Conservation (phyloP, 2,329 filamentous ascomycete species). For the Helicocarpus griseus region DNA sequence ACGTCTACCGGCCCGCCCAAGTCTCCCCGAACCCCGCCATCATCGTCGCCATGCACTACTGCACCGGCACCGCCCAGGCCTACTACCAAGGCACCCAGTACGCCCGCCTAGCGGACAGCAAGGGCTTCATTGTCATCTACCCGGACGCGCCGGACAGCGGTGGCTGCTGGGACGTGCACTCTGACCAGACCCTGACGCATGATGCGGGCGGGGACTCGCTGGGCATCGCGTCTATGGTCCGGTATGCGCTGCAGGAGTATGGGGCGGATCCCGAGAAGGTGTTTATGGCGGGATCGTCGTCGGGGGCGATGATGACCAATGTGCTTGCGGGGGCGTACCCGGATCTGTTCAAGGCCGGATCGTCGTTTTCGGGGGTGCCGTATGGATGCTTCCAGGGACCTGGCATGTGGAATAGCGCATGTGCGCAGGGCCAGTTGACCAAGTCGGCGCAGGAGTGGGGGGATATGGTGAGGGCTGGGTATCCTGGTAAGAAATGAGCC, state of each 20-base stretch:
- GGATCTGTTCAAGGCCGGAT: slow-evolving; percentile 43
- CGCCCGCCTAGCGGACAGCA: slow-evolving; percentile 38
- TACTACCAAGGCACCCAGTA: slow-evolving; percentile 43
- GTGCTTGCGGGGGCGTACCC: slow-evolving; percentile 45
- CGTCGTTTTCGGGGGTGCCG: slow-evolving; percentile 44
- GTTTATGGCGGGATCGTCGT: slow-evolving; percentile 46
- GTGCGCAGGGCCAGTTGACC: slow-evolving; percentile 40
- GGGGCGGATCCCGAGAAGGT: slow-evolving; percentile 42
- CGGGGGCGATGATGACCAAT: slow-evolving; percentile 49
- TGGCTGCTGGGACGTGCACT: slow-evolving; percentile 50
- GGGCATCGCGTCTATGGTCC: slow-evolving; percentile 51
- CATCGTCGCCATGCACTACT: slow-evolving; percentile 47
- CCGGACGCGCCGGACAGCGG: slow-evolving; percentile 41
- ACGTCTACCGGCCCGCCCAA: slow-evolving; percentile 39
- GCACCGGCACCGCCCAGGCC: slow-evolving; percentile 26
- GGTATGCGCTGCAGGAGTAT: slow-evolving; percentile 45
- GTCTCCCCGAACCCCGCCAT: slow-evolving; percentile 38
- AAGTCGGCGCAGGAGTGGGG: slow-evolving; percentile 34
- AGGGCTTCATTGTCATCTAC: slow-evolving; percentile 41
- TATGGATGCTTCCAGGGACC: slow-evolving; percentile 42
- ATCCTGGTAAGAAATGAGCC: slow-evolving; percentile 20
- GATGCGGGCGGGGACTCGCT: slow-evolving; percentile 49
- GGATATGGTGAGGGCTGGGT: slow-evolving; percentile 23
- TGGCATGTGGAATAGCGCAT: slow-evolving; percentile 43
- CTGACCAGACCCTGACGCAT: slow-evolving; percentile 42